Conservation (phyloP, 169 alveolate genomes). For the Cryptosporidium meleagridis region DNA sequence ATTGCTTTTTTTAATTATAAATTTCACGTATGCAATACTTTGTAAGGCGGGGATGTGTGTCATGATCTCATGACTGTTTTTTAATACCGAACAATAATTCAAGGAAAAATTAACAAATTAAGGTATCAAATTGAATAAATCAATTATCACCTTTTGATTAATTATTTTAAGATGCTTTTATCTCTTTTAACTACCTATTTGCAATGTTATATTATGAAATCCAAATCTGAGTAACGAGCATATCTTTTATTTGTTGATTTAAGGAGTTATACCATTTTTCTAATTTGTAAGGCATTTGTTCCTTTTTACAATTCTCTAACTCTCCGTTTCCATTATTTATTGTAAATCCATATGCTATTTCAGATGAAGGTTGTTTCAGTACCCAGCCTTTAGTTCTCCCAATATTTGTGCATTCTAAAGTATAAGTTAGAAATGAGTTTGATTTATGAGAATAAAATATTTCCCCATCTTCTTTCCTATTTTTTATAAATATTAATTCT, state of each 20-base stretch:
- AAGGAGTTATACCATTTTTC: constrained; percentile 55
- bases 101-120: background rate
- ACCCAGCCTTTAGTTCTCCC: constrained; percentile 56
- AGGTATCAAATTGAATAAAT: background rate
- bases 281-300: background rate
- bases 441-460: constrained; percentile 11
- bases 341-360: constrained; percentile 23
- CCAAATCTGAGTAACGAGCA: constrained; percentile 47
- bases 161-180: too few species aligned
- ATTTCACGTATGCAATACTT: constrained; percentile 49
- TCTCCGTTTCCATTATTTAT: background rate
- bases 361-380: constrained; percentile 30
- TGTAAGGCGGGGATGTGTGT: constrained; percentile 72
- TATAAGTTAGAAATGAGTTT: background rate
- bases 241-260: constrained; percentile 50
- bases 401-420: background rate
- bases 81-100: background rate
- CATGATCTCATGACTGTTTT: background rate
- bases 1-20: background rate
- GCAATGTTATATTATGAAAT: background rate
- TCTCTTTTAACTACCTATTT: background rate
- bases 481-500: constrained; percentile 19
- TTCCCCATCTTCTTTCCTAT: background rate
- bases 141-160: too few species aligned
- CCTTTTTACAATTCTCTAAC: background rate